Evolutionary conservation across 2,329 filamentous ascomycete genomes (phyloP).

Genomic region (Chaetomium olivaceum): DNA sequence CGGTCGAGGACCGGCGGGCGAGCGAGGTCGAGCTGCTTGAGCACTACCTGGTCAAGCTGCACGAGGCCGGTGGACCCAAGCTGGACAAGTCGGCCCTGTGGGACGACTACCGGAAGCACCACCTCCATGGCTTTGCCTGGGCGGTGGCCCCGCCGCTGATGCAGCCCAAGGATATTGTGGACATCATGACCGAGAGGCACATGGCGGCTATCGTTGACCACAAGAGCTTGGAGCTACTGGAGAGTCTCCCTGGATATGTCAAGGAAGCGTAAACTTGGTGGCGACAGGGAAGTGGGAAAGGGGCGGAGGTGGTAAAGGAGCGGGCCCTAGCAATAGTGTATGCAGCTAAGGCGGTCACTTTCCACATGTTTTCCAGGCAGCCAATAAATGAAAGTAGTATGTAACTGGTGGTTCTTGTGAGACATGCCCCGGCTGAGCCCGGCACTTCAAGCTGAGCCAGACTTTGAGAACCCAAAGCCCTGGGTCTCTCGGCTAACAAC

Average conservation of each 20-base stretch:
- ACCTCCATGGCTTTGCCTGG: constrained; percentile 40
- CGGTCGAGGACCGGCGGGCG: constrained; percentile 42
- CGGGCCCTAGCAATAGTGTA: background rate
- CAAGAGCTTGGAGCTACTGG: constrained; percentile 38
- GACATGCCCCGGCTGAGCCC: background rate
- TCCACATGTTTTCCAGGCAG: background rate
- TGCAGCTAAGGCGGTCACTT: too few relatives aligned
- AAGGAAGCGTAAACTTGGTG: constrained; percentile 8
- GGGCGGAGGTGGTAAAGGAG: background rate
- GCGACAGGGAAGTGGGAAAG: too few relatives aligned
- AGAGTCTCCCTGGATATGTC: constrained; percentile 27
- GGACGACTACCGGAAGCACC: constrained; percentile 39
- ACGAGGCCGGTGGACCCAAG: constrained; percentile 38
- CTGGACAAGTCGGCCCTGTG: constrained; percentile 34
- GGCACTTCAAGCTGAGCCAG: too few relatives aligned
- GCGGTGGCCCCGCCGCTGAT: constrained; percentile 40
- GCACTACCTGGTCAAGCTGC: constrained; percentile 39
- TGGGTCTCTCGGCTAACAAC: background rate
- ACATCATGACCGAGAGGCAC: constrained; percentile 38
- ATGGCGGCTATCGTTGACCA: constrained; percentile 40
- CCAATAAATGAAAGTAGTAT: background rate
- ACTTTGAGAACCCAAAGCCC: background rate
- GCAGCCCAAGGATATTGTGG: constrained; percentile 39
- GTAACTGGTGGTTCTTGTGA: background rate
- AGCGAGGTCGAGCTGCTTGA: constrained; percentile 41